phyloP scores from a whole-genome alignment of 129 eudicot genomes.

The Lactuca sativa region DNA sequence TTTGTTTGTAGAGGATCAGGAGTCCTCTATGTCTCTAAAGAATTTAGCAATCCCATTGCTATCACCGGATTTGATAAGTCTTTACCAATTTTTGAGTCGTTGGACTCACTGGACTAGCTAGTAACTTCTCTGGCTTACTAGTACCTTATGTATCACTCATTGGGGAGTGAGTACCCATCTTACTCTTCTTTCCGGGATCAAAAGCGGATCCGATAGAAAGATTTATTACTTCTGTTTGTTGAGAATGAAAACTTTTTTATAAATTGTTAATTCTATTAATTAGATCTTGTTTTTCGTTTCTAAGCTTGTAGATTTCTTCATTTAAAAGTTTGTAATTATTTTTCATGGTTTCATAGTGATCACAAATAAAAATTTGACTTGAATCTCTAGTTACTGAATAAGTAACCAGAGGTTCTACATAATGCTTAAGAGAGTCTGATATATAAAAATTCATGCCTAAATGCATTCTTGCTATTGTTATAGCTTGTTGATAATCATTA shows the following conservation, averaged over 20 bases:
- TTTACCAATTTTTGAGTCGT: neutral
- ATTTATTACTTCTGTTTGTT: too few relatives aligned
- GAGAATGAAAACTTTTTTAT: too few relatives aligned
- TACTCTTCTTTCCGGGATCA: too few relatives aligned
- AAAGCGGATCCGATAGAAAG: too few relatives aligned
- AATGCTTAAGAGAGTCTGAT: neutral
- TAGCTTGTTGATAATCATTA: too few relatives aligned
- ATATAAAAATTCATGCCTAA: too few relatives aligned
- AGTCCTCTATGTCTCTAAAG: neutral
- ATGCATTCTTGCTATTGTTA: too few relatives aligned
- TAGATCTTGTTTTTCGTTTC: neutral
- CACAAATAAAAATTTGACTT: neutral
- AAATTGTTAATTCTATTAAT: too few relatives aligned
- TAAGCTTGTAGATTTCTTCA: neutral
- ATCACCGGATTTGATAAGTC: slow-evolving; percentile 1
- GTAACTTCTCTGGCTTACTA: slow-evolving; percentile 8
- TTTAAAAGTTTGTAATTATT: neutral
- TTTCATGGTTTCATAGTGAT: neutral
- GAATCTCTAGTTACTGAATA: neutral
- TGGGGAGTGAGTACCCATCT: neutral
- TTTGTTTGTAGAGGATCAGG: neutral
- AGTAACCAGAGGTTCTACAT: neutral
- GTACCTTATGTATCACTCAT: neutral
- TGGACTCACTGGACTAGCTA: neutral
- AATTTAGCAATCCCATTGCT: too few relatives aligned